Evolutionary conservation across 2,329 filamentous ascomycete genomes (phyloP).

Genomic region (Exophiala oligosperma): DNA sequence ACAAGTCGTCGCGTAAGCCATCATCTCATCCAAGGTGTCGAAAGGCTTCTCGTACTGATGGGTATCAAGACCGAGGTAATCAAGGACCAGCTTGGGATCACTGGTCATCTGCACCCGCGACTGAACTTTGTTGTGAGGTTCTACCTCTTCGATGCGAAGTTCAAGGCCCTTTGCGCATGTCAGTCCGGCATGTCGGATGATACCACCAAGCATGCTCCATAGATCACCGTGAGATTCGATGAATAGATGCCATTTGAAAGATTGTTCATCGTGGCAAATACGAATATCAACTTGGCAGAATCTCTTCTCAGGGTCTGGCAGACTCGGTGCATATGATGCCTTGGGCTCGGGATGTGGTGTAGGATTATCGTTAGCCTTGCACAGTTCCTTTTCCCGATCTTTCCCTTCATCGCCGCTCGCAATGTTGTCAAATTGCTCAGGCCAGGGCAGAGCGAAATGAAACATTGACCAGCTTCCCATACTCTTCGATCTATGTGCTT

Average conservation of each 20-base stretch:
- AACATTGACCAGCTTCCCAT: slow-evolving; percentile 30
- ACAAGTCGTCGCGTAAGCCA: slow-evolving; percentile 8
- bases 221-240: slow-evolving; percentile 69
- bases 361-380: neutral
- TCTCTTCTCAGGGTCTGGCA: neutral
- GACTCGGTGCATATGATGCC: neutral
- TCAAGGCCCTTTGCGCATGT: neutral
- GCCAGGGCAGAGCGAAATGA: slow-evolving; percentile 32
- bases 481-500: slow-evolving; percentile 6
- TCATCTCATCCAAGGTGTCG: slow-evolving; percentile 14
- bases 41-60: slow-evolving; percentile 59
- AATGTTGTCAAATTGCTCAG: slow-evolving; percentile 1
- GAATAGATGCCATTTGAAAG: slow-evolving; percentile 65
- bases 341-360: neutral
- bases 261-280: slow-evolving; percentile 45
- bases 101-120: slow-evolving; percentile 59
- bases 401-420: neutral
- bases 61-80: slow-evolving; percentile 50
- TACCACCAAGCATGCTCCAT: slow-evolving; percentile 64
- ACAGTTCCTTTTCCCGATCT: neutral
- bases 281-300: slow-evolving; percentile 65
- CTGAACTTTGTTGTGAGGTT: slow-evolving; percentile 42
- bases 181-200: slow-evolving; percentile 65
- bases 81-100: slow-evolving; percentile 56
- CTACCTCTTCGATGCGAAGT: slow-evolving; percentile 1